These are phyloP conservation scores for Gyromitra esculenta DNA, from an alignment of 2,329 filamentous ascomycete genomes.

Conservation along the genomic window DNA sequence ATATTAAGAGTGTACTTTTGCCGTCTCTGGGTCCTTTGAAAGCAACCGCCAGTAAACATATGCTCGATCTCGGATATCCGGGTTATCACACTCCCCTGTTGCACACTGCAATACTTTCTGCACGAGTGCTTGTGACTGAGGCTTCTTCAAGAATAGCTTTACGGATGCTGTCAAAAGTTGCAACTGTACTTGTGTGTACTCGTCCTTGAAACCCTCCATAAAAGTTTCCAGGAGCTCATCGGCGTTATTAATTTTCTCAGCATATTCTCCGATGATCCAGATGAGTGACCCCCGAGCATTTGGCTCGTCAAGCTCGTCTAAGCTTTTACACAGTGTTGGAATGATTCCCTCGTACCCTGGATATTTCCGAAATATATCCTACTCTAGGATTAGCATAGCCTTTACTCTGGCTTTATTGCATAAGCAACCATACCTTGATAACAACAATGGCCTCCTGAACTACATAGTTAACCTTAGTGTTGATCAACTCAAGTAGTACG, in stretches of 20 bases:
- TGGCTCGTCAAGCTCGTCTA: constrained; percentile 95
- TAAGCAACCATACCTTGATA: constrained; percentile 71
- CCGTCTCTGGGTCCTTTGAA: constrained; percentile 88
- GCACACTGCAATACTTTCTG: constrained; percentile 93
- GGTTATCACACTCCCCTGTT: constrained; percentile 95
- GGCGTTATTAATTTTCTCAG: constrained; percentile 99
- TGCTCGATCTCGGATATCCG: constrained; percentile 93
- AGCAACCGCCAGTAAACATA: constrained; percentile 98
- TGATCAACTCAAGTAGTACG: constrained; percentile 89
- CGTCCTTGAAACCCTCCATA: constrained; percentile 92
- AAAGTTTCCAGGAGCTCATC: constrained; percentile 91
- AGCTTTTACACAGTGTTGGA: constrained; percentile 92
- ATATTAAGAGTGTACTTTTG: constrained; percentile 70
- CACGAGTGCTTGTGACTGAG: constrained; percentile 82
- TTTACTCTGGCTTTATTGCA: not conserved
- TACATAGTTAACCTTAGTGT: constrained; percentile 98
- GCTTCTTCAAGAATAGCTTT: constrained; percentile 97
- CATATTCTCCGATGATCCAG: constrained; percentile 99
- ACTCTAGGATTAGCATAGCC: constrained; percentile 9
- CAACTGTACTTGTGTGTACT: constrained; percentile 94
- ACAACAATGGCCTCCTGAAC: constrained; percentile 99
- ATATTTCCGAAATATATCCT: constrained; percentile 94
- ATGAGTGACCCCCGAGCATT: constrained; percentile 89
- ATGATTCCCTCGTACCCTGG: constrained; percentile 98
- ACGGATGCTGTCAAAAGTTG: constrained; percentile 97